Percentiles rank a stretch among this genome's conserved stretches.
phyloP scores from a whole-genome alignment of 2,329 filamentous ascomycete genomes.

The Lojkania enalia region DNA sequence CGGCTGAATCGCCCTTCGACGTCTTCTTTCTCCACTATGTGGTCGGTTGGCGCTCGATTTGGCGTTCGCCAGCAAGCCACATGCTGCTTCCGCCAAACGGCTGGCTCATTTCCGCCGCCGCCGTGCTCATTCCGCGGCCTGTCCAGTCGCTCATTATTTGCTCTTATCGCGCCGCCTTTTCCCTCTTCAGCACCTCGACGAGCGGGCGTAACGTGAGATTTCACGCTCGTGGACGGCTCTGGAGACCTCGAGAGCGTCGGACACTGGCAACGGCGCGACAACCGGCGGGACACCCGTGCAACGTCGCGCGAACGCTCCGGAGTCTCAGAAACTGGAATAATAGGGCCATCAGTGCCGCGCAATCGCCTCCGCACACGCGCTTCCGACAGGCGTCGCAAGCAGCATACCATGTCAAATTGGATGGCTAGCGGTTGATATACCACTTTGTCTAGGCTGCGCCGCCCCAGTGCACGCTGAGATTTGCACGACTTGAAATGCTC shows the following conservation, averaged over 20 bases:
- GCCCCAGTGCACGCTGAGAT: not conserved
- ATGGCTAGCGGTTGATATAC: constrained; percentile 8
- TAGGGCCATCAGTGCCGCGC: constrained; percentile 5
- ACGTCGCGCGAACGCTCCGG: not conserved
- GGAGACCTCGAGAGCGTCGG: not conserved
- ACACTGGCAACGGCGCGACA: not conserved
- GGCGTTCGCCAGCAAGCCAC: constrained; percentile 8
- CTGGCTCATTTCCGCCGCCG: constrained; percentile 5
- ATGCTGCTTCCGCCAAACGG: constrained; percentile 4
- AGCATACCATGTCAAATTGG: not conserved
- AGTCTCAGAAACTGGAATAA: constrained; percentile 1
- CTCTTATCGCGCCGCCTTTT: constrained; percentile 5
- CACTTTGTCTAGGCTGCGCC: not conserved
- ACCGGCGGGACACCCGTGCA: not conserved
- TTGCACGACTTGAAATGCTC: constrained; percentile 3
- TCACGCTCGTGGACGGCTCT: not conserved
- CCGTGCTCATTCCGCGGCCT: not conserved
- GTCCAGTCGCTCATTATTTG: not conserved
- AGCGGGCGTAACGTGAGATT: not conserved
- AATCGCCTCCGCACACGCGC: not conserved
- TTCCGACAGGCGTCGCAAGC: constrained; percentile 2
- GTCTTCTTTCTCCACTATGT: too few species aligned
- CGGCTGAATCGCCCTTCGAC: not conserved
- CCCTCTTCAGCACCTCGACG: not conserved
- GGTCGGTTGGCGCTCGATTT: constrained; percentile 9